Conservation (phyloP, 805 yeast species). For the Spathaspora girioi region DNA sequence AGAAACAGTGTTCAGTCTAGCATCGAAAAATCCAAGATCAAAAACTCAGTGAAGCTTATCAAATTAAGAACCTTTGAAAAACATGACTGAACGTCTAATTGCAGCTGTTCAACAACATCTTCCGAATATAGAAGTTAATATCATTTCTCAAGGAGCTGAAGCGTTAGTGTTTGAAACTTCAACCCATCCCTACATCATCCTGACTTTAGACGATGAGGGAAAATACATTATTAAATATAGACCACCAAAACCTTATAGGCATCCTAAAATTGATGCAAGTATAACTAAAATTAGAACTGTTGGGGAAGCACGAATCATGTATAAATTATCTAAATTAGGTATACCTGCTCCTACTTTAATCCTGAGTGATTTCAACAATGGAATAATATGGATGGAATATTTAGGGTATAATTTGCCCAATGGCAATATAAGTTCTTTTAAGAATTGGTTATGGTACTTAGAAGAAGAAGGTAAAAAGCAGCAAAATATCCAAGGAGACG, state of each 20-base stretch:
- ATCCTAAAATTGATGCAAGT: slow-evolving; percentile 70
- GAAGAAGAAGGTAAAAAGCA: slow-evolving; percentile 25
- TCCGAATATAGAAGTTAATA: slow-evolving; percentile 46
- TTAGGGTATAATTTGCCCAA: slow-evolving; percentile 55
- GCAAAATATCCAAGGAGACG: background rate
- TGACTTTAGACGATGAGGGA: slow-evolving; percentile 21
- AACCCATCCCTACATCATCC: slow-evolving; percentile 59
- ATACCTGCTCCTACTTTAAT: slow-evolving; percentile 69
- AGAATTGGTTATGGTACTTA: slow-evolving; percentile 68
- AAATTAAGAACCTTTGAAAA: background rate
- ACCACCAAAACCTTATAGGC: slow-evolving; percentile 89
- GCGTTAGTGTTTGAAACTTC: slow-evolving; percentile 68
- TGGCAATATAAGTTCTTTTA: slow-evolving; percentile 58
- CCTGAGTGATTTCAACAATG: slow-evolving; percentile 74
- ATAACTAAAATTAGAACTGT: slow-evolving; percentile 79
- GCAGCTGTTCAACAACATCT: slow-evolving; percentile 39
- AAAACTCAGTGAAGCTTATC: background rate
- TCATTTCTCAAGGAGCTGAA: slow-evolving; percentile 88
- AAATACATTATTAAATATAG: slow-evolving; percentile 72
- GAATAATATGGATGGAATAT: slow-evolving; percentile 85
- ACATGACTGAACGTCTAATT: slow-evolving; percentile 56
- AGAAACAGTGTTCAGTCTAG: background rate
- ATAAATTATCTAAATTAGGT: slow-evolving; percentile 50
- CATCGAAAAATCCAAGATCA: background rate
- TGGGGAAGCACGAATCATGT: slow-evolving; percentile 77